Evolutionary conservation across 495 filamentous ascomycete genomes (phyloP), one percentile per base, ranked within the genome.

Genomic region (Penicillium malachiteum): DNA sequence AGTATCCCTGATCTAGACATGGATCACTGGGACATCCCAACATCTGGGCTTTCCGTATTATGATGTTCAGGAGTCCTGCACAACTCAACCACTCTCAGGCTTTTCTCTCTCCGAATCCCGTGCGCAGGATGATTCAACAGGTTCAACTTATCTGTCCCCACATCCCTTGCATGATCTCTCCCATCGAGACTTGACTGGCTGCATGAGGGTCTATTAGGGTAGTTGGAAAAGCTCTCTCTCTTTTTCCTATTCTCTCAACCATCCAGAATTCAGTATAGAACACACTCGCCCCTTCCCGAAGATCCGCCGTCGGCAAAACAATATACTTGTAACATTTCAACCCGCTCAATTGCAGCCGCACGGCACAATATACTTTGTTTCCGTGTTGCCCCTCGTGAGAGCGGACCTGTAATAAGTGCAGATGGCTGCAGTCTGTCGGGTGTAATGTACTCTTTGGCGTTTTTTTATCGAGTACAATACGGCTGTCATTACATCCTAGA

Each of bases 161-260:
- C 34, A 39, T 50, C 57, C 63, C 63, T 63, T 66, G 60, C 63
- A 60, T 63, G 47, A 11, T 26, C 18, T 13, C 38, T 38, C 49
- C 34, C 58, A 50, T 48, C 30, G 45, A 39, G 50, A 43, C 34
- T 9, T 49, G 46, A 43, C 21, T 11, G 5, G 31, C 53, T 60
- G 37, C 48, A 14, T 33, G 11, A 14, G n/a, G 21, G 39, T 42
- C 14, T 37, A 57, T 55, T 55, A 30, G 43, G 43, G 43, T n/a
- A 32, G 21, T 26, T 32, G 42, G 42, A 54, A 55, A 43, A 52
- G 39, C 39, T 52, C 12, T 52, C 38, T 49, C 49, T 18, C 43
- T n/a, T 26, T 43, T 13, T 1, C 38, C 30, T 32, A 38, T 21
- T 38, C 46, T 35, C 31, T 37, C 34, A 26, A 26, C 21, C 21